Evolutionary conservation across 164 flowering plant genomes (phyloP).

Genomic region (Buxus sempervirens): DNA sequence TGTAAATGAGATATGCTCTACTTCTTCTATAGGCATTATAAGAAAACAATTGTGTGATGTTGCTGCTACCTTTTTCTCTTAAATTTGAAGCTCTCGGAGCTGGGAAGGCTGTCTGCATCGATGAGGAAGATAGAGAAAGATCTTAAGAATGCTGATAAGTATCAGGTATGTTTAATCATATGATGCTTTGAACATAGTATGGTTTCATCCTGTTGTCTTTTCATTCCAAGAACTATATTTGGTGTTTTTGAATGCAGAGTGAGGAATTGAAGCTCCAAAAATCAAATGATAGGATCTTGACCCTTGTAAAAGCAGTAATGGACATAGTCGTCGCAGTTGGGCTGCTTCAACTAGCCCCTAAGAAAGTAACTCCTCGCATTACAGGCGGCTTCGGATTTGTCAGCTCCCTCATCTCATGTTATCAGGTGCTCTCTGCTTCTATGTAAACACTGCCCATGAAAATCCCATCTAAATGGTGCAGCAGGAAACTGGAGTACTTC

Average conservation of each 20-base stretch:
- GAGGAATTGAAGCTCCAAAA: slow-evolving; percentile 68
- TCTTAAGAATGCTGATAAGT: slow-evolving; percentile 52
- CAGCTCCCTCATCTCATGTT: slow-evolving; percentile 90
- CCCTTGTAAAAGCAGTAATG: slow-evolving; percentile 66
- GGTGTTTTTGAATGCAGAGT: slow-evolving; percentile 46
- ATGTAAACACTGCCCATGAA: background rate
- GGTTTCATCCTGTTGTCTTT: background rate
- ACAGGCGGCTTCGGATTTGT: slow-evolving; percentile 90
- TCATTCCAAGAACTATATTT: background rate
- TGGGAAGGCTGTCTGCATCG: slow-evolving; percentile 84
- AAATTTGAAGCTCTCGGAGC: slow-evolving; percentile 66
- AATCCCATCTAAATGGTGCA: too few relatives aligned
- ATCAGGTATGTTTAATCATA: slow-evolving; percentile 36
- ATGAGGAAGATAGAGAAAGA: slow-evolving; percentile 84
- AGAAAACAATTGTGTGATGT: background rate
- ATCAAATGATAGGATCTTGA: slow-evolving; percentile 80
- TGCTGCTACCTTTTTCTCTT: background rate
- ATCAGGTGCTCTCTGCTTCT: slow-evolving; percentile 61
- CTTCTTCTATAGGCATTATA: background rate
- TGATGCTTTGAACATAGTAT: background rate
- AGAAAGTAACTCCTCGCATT: slow-evolving; percentile 88
- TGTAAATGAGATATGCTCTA: too few relatives aligned
- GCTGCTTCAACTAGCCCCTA: slow-evolving; percentile 92
- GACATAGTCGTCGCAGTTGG: slow-evolving; percentile 92
- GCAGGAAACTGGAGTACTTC: too few relatives aligned